Base-by-base conservation (phyloP, 495 filamentous ascomycete species). In the Letharia columbiana region DNA sequence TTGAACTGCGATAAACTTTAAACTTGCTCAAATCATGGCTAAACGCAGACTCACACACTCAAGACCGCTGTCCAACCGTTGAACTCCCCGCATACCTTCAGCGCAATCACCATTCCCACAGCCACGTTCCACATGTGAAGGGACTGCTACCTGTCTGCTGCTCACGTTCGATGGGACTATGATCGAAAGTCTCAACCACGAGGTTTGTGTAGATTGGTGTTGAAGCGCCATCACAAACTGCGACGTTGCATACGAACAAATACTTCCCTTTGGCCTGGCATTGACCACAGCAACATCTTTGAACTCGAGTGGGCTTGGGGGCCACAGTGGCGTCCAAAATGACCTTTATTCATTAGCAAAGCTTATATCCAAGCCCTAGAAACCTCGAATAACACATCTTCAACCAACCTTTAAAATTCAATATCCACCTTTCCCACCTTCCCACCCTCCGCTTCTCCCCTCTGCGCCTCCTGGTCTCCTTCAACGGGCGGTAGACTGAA, bases 401-500 rank as follows among this genome's bases (percentile, higher is more conserved):
- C 31, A 33, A 33, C 31, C 52, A 8, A 56, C 31, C 20, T 47
- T 28, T 62, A 95, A 74, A 94, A 94, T 67, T 93, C 89, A 42
- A 94, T 81, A 70, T 91, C 86, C 15, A 72, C 72, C 45, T 67
- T 70, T 6, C 52, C 52, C 56, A 60, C 81, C 78, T 82, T 83
- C 67, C 76, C 79, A 33, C 76, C 68, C 17, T 75, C 71, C 56
- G 66, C 75, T 33, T 77, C 75, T 41, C 79, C 80, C 58, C 84
- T 83, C 71, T 90, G 86, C 60, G 85, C 87, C 69, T 89, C 86
- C 42, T 81, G 81, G 66, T 93, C 91, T 5, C 86, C 90, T 50
- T 91, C 90, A n/a, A 91, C 82, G 2, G 94, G 94, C 45, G 95
- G 95, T 60, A 98, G 77, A 74, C 88, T 92, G 74, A 89, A 98